Conservation (phyloP, 2,329 filamentous ascomycete genomes). For the Microdochium bolleyi region DNA sequence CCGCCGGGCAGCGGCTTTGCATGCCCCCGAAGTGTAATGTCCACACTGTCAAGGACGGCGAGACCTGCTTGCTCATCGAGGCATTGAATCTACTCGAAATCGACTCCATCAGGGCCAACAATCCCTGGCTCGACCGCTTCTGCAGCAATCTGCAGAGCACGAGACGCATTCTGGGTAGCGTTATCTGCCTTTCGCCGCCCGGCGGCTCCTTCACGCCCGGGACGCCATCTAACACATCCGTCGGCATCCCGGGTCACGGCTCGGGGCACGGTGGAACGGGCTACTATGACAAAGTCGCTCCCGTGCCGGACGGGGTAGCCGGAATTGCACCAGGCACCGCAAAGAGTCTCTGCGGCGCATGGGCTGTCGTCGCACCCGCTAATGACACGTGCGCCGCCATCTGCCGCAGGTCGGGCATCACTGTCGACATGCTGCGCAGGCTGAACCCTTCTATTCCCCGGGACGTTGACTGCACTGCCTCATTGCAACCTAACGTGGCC, state of each 20-base stretch:
- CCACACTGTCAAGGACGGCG: not conserved
- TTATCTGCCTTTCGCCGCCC: not conserved
- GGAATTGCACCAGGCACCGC: not conserved
- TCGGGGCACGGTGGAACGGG: not conserved
- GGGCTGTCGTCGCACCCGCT: not conserved
- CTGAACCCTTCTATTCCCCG: not conserved
- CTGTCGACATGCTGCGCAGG: not conserved
- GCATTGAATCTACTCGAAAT: not conserved
- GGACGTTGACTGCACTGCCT: not conserved
- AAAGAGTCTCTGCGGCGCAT: not conserved
- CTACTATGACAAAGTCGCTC: not conserved
- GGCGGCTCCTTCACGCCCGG: not conserved
- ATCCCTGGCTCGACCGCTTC: not conserved
- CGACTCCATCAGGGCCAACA: not conserved
- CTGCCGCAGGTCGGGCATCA: not conserved
- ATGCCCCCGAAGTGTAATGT: not conserved
- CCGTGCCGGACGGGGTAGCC: not conserved
- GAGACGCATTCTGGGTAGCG: not conserved
- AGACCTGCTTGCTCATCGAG: not conserved
- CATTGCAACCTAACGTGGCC: not conserved
- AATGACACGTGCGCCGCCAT: not conserved
- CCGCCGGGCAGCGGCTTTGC: not conserved
- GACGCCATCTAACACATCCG: not conserved
- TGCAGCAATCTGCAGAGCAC: not conserved
- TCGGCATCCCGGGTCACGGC: not conserved